phyloP scores from a whole-genome alignment of 495 filamentous ascomycete species.

The Neurospora intermedia region DNA sequence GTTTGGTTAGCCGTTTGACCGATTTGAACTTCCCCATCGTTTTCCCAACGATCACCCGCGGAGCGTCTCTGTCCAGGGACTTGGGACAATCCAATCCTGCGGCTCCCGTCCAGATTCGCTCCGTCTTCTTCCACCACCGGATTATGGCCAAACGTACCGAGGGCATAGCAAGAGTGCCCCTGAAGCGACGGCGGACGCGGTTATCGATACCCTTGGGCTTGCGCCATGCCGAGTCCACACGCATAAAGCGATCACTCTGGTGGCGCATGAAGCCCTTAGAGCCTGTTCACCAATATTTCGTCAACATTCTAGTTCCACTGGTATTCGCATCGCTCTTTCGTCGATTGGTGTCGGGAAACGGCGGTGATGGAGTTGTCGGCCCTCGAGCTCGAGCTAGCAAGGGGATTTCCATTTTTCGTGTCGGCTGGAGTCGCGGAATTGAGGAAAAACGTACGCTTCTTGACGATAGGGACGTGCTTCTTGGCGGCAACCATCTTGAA shows the following conservation, averaged over 20 bases:
- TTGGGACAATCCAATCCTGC: not conserved
- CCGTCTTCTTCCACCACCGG: not conserved
- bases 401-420: conserved; percentile 7
- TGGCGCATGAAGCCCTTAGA: conserved; percentile 88
- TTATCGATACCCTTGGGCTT: conserved; percentile 98
- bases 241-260: conserved; percentile 92
- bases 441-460: conserved; percentile 75
- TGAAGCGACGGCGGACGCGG: conserved; percentile 80
- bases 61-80: not conserved
- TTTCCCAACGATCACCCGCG: conserved; percentile 3
- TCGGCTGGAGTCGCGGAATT: conserved; percentile 5
- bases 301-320: conserved; percentile 12
- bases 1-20: conserved; percentile 10
- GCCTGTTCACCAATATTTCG: conserved; percentile 40
- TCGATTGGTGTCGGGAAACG: not conserved
- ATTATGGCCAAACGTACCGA: conserved; percentile 57
- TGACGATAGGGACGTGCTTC: conserved; percentile 98
- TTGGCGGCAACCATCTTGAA: conserved; percentile 92
- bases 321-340: not conserved
- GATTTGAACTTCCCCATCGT: not conserved
- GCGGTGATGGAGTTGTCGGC: conserved; percentile 2
- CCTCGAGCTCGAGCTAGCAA: conserved; percentile 1
- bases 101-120: not conserved
- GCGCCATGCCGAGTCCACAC: conserved; percentile 78
- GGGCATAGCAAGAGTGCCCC: conserved; percentile 91